Conservation (phyloP, 2,329 filamentous ascomycete genomes). For the Nemania bipapillata region DNA sequence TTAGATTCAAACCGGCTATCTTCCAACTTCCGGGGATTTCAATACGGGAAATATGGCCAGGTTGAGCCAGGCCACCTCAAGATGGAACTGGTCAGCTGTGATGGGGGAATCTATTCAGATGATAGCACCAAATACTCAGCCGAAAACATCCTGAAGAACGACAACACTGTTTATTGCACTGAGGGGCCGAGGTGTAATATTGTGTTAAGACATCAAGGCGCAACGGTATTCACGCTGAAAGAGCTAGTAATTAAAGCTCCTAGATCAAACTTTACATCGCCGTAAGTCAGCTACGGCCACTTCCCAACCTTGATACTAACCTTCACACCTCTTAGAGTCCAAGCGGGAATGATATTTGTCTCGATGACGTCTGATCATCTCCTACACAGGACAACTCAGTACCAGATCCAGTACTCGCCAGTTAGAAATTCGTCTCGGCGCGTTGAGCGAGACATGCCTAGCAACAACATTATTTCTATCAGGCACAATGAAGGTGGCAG, state of each 20-base stretch:
- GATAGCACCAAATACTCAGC: slow-evolving; percentile 70
- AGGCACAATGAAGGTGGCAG: slow-evolving; percentile 64
- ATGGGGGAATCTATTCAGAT: slow-evolving; percentile 78
- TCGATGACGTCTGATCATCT: slow-evolving; percentile 85
- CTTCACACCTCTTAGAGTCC: slow-evolving; percentile 63
- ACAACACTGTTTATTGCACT: slow-evolving; percentile 88
- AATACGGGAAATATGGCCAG: slow-evolving; percentile 88
- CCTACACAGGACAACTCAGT: slow-evolving; percentile 75
- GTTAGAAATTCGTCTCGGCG: slow-evolving; percentile 44
- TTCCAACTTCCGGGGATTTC: slow-evolving; percentile 67
- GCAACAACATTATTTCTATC: slow-evolving; percentile 61
- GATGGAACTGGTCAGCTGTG: slow-evolving; percentile 90
- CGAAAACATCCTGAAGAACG: slow-evolving; percentile 85
- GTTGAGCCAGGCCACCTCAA: slow-evolving; percentile 82
- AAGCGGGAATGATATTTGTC: slow-evolving; percentile 92
- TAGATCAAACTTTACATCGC: slow-evolving; percentile 81
- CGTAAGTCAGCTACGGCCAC: slow-evolving; percentile 68
- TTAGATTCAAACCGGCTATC: slow-evolving; percentile 70
- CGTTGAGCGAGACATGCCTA: slow-evolving; percentile 47
- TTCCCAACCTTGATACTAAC: slow-evolving; percentile 50
- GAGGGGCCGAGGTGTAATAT: slow-evolving; percentile 89
- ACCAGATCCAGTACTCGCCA: slow-evolving; percentile 74
- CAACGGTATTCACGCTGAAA: slow-evolving; percentile 82
- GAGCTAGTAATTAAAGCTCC: slow-evolving; percentile 91
- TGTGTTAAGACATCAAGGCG: slow-evolving; percentile 81